Evolutionary conservation across 257 asterid species (phyloP).

Genomic region (Rauvolfia tetraphylla): DNA sequence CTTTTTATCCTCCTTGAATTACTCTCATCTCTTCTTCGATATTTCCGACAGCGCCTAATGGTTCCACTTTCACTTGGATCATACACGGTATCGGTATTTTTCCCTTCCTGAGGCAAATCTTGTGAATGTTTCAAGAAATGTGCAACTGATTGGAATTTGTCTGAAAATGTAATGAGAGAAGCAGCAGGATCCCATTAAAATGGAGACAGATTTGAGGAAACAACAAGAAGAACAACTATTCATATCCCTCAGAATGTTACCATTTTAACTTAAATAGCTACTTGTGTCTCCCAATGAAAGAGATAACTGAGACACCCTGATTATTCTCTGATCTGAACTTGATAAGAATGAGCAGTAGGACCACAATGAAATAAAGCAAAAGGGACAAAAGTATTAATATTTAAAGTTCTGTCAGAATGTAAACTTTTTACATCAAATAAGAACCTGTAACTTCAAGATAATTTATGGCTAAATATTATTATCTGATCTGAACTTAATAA

Average conservation of each 20-base stretch:
- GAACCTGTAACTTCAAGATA: no score
- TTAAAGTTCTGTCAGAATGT: neutral
- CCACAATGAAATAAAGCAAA: neutral
- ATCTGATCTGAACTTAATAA: neutral
- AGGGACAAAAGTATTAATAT: neutral
- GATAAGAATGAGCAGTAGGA: neutral
- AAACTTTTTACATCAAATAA: no score
- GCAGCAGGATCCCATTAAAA: neutral
- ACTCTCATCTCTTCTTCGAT: no score
- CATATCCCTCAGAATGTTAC: conserved; percentile 6
- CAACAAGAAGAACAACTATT: neutral
- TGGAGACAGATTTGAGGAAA: neutral
- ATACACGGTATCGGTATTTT: neutral
- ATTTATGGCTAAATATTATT: neutral
- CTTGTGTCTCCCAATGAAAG: neutral
- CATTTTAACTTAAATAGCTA: conserved; percentile 1
- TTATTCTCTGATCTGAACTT: conserved; percentile 6
- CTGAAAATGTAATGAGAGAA: neutral
- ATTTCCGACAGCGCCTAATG: neutral
- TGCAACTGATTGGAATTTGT: neutral
- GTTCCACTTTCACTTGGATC: neutral
- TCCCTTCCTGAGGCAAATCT: neutral
- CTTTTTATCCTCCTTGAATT: neutral
- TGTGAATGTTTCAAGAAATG: neutral
- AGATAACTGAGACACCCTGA: neutral